Base-by-base conservation (phyloP, 1,284 basidiomycete species). In the Moesziomyces aphidis region DNA sequence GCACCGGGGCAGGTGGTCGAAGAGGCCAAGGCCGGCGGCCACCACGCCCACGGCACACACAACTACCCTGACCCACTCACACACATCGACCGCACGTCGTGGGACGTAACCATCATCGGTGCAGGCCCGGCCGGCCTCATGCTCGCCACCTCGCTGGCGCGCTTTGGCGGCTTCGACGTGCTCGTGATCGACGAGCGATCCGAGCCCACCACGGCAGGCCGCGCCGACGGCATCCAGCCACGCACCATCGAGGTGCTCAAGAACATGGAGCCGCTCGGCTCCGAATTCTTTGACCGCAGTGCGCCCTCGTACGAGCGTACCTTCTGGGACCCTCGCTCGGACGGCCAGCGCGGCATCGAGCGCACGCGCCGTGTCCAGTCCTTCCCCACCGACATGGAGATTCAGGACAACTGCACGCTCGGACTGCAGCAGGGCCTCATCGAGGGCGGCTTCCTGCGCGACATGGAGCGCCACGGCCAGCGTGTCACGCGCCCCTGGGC, bases 171-270 rank as follows among this genome's bases (percentile, higher is more conserved):
- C 36, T 77, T 78, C 55, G 66, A 81, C 52, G 72, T 83, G 26
- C 78, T 82, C 21, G 73, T 82, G 36, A 50, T 82, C 60, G 80
- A 86, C 55, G 83, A 86, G 71, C 81, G 86, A 15, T 79, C 85
- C 11, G 79, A 82, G 47, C 83, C 85, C 17, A 86, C 86, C 5
- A 80, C 79, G 23, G 85, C 85, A 3, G 86, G 86, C 4, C 69
- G 86, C 36, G 86, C 86, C 15, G 86, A 86, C 58, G 86, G 86
- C 28, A 80, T 86, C 23, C 86, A 86, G 73, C 85, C 85, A 1
- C 84, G 79, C 22, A 82, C 80, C 17, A 89, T 92, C 51, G 92
- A 93, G 83, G 90, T 93, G 7, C 85, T 93, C 24, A 76, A 75
- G 42, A 84, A 82, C 73, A 84, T 85, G 82, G 76, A 83, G 69